Conservation (phyloP, 2,329 filamentous ascomycete species). For the Alternaria triticimaculans region DNA sequence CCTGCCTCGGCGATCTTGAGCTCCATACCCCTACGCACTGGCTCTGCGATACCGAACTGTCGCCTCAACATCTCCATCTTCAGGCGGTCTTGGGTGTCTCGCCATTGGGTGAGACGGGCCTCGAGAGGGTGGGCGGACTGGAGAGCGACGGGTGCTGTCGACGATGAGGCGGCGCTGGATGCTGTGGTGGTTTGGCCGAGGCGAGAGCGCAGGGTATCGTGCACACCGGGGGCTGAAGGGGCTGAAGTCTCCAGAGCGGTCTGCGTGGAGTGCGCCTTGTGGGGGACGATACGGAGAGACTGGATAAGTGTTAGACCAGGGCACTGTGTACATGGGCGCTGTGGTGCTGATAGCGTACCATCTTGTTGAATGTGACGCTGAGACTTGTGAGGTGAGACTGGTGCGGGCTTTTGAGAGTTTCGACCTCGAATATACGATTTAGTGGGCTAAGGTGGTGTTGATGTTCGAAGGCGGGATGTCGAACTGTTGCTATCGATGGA, state of each 20-base stretch:
- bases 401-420: too few species aligned
- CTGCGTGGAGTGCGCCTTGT: constrained; percentile 64
- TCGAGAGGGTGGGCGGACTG: constrained; percentile 87
- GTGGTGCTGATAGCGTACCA: constrained; percentile 15
- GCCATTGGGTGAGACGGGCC: constrained; percentile 86
- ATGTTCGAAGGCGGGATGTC: constrained; percentile 10
- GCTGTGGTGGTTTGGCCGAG: constrained; percentile 63
- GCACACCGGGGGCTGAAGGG: constrained; percentile 89
- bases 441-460: neutral
- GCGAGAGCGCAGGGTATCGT: constrained; percentile 90
- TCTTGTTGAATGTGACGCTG: constrained; percentile 9
- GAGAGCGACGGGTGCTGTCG: constrained; percentile 50
- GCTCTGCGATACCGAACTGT: constrained; percentile 90
- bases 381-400: neutral
- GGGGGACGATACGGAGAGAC: constrained; percentile 89
- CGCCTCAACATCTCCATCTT: constrained; percentile 89
- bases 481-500: constrained; percentile 14
- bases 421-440: neutral
- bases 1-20: constrained; percentile 83
- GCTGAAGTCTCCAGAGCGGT: constrained; percentile 67
- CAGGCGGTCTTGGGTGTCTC: constrained; percentile 82
- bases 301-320: constrained; percentile 46
- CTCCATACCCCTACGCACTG: constrained; percentile 92
- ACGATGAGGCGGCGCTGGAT: constrained; percentile 29
- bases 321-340: neutral